These are phyloP conservation scores for Bacterosira constricta DNA, from an alignment of 108 stramenopile species.

Conservation along the genomic window DNA sequence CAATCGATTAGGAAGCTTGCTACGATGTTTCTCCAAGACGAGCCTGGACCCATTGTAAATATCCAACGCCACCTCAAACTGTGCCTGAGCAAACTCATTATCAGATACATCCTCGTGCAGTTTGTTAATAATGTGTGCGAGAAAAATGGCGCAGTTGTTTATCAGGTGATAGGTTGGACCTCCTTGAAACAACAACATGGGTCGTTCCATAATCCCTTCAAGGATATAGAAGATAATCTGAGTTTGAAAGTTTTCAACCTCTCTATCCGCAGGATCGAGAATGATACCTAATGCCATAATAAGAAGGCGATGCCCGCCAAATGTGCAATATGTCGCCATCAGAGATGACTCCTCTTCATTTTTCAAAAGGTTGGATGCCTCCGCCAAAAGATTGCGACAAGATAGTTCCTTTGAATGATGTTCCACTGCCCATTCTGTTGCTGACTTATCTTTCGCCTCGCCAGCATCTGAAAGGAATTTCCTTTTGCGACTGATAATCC, in stretches of 20 bases:
- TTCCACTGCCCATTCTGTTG: conserved; percentile 16
- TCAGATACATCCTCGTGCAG: background rate
- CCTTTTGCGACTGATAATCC: conserved; percentile 4
- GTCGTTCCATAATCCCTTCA: conserved; percentile 11
- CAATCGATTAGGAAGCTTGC: conserved; percentile 13
- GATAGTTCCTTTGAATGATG: background rate
- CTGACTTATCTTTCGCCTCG: conserved; percentile 4
- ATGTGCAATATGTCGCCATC: background rate
- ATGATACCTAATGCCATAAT: conserved; percentile 11
- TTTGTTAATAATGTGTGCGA: conserved; percentile 16
- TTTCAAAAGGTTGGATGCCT: conserved; percentile 1
- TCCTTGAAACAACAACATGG: conserved; percentile 11
- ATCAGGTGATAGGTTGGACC: conserved; percentile 26
- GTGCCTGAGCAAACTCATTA: background rate
- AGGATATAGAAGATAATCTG: conserved; percentile 13
- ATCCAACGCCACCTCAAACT: conserved; percentile 19
- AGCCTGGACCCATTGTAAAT: conserved; percentile 16
- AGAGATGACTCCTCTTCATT: background rate
- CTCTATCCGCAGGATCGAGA: background rate
- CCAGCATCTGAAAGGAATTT: conserved; percentile 5
- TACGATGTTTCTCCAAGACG: conserved; percentile 16
- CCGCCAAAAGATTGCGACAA: background rate
- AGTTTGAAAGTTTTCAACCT: conserved; percentile 1
- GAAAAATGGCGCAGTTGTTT: conserved; percentile 5
- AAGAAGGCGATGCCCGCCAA: conserved; percentile 4